Evolutionary conservation across 192 early-diverging fungal genomes (phyloP), one percentile per base, ranked within the genome.

Genomic region (Tieghemiomyces parasiticus): DNA sequence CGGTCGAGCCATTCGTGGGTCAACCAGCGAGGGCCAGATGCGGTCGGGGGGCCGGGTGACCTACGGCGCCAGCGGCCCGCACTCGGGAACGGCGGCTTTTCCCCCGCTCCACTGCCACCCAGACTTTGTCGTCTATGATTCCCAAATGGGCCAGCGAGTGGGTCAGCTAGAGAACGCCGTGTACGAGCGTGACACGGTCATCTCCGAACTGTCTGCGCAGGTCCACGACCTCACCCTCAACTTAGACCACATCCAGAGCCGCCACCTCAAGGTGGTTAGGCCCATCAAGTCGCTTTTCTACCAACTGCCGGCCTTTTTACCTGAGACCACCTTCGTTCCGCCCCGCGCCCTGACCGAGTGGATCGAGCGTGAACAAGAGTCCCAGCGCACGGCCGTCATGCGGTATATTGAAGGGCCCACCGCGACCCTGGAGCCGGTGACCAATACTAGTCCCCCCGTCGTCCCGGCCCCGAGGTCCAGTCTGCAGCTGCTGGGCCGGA

Each of bases 141-240:
- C 24, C 24, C 55, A 19, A 19, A 25, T 58, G 13, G n/a, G 33
- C 32, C 30, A 58, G 19, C 55, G 55, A 3, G 22, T 58, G 28
- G 32, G 34, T 2, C 32, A 58, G 34, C 33, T 58, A 34, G 55
- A 58, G n/a, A 58, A 58, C 35, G 55, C 55, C 20, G n/a, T 58
- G 19, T 58, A 35, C 32, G 55, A 58, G 35, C 55, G 55, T 20
- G 55, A 58, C 35, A 58, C 55, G 31, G 55, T 58, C 34, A 58
- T 58, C 26, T 35, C 30, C 8, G 55, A 58, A 26, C 33, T 58
- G 34, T 38, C 55, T 16, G 35, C 34, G 22, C 55, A 58, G 35
- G 31, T 58, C 14, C 55, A 38, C 55, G 55, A 58, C 1, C 33
- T 58, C 9, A 58, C 55, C 10, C 55, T 58, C 32, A 58, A 58